Percentiles rank a stretch among this genome's conserved stretches.
Evolutionary conservation across 768 basidiomycete species (phyloP).

Genomic region (Boletus coccyginus): DNA sequence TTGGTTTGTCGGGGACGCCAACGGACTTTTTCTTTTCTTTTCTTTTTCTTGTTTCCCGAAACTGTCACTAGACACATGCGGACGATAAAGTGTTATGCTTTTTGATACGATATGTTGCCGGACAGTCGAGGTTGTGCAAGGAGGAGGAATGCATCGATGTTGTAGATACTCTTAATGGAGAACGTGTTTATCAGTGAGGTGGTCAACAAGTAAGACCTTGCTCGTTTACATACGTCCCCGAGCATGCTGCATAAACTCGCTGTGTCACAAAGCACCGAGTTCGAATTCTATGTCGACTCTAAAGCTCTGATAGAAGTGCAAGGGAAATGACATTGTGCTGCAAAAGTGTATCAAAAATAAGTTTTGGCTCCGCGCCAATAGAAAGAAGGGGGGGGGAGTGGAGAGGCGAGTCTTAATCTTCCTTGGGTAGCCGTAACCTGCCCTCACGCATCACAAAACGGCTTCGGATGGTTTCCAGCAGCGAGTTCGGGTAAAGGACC

Average conservation of each 20-base stretch:
- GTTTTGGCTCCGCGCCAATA: background rate
- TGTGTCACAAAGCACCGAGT: too few species aligned
- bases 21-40: background rate
- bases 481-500: background rate
- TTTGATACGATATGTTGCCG: background rate
- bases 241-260: too few species aligned
- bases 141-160: background rate
- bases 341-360: background rate
- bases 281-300: background rate
- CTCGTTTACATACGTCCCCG: too few species aligned
- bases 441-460: conserved; percentile 4
- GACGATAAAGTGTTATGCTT: background rate
- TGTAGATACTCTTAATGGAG: too few species aligned
- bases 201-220: too few species aligned
- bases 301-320: background rate
- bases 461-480: background rate
- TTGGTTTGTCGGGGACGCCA: background rate
- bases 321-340: background rate
- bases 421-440: too few species aligned
- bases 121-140: background rate
- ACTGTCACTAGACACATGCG: background rate
- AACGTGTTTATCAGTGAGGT: too few species aligned
- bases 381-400: too few species aligned
- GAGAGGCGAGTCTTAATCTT: too few species aligned
- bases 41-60: background rate